Conservation (phyloP, 2,329 filamentous ascomycete species). For the Aspergillus floridensis region DNA sequence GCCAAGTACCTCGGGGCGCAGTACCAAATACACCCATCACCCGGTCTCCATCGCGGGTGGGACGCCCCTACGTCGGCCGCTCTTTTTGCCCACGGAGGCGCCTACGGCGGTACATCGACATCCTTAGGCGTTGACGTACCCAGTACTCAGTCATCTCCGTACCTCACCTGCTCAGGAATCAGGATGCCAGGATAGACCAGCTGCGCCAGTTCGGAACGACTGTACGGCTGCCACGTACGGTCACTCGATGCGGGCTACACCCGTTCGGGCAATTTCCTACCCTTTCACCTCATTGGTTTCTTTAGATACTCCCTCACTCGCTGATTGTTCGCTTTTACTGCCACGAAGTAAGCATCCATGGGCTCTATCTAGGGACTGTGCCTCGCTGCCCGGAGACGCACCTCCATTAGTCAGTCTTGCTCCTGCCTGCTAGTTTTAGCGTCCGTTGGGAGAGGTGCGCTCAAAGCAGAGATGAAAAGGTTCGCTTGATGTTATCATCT, state of each 20-base stretch:
- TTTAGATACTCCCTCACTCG: no score
- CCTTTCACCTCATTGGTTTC: not conserved
- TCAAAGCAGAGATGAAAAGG: constrained; percentile 7
- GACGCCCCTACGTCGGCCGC: not conserved
- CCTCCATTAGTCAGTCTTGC: constrained; percentile 2
- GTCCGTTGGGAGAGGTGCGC: constrained; percentile 5
- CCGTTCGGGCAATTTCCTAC: constrained; percentile 14
- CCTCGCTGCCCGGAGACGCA: not conserved
- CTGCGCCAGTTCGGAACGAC: constrained; percentile 18
- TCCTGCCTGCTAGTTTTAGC: not conserved
- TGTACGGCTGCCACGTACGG: constrained; percentile 24
- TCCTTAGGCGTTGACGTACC: not conserved
- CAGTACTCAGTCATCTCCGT: not conserved
- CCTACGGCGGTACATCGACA: constrained; percentile 12
- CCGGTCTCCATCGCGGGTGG: not conserved
- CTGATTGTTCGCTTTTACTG: no score
- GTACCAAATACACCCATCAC: not conserved
- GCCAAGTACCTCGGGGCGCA: not conserved
- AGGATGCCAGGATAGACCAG: constrained; percentile 6
- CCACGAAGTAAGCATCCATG: no score
- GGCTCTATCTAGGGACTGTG: not conserved
- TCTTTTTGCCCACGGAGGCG: constrained; percentile 13
- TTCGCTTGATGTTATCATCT: constrained; percentile 7
- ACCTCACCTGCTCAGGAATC: not conserved
- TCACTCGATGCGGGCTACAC: constrained; percentile 22